These are phyloP conservation scores for Calycina herbarum DNA, from an alignment of 2,329 filamentous ascomycete species.

Conservation along the genomic window DNA sequence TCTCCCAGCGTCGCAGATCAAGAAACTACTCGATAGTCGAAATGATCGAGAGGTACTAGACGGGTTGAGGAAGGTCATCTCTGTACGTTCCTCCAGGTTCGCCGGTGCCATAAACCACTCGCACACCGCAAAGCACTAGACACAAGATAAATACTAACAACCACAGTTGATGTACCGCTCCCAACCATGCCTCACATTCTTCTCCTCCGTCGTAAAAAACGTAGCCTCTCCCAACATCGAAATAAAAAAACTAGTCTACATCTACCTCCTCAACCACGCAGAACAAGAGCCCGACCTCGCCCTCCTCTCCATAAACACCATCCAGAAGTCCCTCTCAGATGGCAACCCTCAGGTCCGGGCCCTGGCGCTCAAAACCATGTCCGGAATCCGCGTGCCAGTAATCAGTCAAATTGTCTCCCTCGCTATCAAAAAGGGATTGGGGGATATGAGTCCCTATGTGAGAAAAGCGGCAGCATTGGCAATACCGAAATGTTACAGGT, in stretches of 20 bases:
- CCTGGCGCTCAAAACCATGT: conserved; percentile 94
- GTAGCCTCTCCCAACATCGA: conserved; percentile 91
- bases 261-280: conserved; percentile 95
- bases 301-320: conserved; percentile 95
- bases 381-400: conserved; percentile 91
- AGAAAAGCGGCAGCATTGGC: conserved; percentile 89
- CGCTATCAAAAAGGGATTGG: conserved; percentile 90
- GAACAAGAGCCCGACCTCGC: conserved; percentile 95
- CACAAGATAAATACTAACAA: conserved; percentile 3
- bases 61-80: conserved; percentile 82
- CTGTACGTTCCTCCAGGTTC: conserved; percentile 55
- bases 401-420: conserved; percentile 97
- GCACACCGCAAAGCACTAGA: conserved; percentile 1
- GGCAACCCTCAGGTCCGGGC: conserved; percentile 86
- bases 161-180: conserved; percentile 89
- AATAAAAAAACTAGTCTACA: conserved; percentile 98
- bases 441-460: conserved; percentile 92
- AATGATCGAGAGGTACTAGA: conserved; percentile 92
- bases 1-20: conserved; percentile 79
- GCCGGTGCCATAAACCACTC: background rate
- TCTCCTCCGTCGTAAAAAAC: conserved; percentile 98
- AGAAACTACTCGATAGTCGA: conserved; percentile 91
- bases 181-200: conserved; percentile 86
- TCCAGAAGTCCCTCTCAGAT: conserved; percentile 95
- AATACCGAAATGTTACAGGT: conserved; percentile 91